Evolutionary conservation across 2,329 filamentous ascomycete genomes (phyloP).

Genomic region (Berkeleyomyces rouxiae): DNA sequence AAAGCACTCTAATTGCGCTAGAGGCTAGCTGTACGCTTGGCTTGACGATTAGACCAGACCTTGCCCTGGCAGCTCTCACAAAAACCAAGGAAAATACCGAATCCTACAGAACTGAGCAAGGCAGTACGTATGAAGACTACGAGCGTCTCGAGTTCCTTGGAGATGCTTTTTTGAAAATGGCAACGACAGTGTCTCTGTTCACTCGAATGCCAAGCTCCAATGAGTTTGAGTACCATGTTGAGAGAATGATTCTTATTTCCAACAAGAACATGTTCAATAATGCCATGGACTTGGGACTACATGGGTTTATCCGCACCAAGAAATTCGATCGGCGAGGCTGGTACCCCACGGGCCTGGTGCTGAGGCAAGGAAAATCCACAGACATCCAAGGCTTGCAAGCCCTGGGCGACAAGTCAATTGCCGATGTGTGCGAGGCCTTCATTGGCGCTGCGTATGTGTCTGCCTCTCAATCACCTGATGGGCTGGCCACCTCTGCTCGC

Average conservation of each 20-base stretch:
- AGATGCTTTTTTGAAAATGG: slow-evolving; percentile 90
- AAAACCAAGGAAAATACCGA: slow-evolving; percentile 80
- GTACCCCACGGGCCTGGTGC: slow-evolving; percentile 68
- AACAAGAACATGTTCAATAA: slow-evolving; percentile 77
- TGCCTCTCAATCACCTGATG: slow-evolving; percentile 26
- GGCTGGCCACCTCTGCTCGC: slow-evolving; percentile 16
- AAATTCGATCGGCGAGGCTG: slow-evolving; percentile 68
- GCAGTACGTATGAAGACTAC: slow-evolving; percentile 83
- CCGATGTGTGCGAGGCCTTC: slow-evolving; percentile 85
- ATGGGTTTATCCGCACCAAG: slow-evolving; percentile 68
- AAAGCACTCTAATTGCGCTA: slow-evolving; percentile 61
- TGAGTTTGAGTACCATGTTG: slow-evolving; percentile 78
- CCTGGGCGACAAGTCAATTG: slow-evolving; percentile 76
- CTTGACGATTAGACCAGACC: slow-evolving; percentile 44
- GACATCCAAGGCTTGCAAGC: slow-evolving; percentile 36
- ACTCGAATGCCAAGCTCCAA: slow-evolving; percentile 58
- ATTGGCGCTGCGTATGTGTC: slow-evolving; percentile 69
- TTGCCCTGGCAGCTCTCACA: slow-evolving; percentile 79
- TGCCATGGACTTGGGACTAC: slow-evolving; percentile 46
- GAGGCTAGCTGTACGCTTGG: slow-evolving; percentile 55
- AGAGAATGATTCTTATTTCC: slow-evolving; percentile 79
- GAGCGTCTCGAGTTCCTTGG: slow-evolving; percentile 88
- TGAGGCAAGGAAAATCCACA: slow-evolving; percentile 54
- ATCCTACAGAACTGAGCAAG: slow-evolving; percentile 48
- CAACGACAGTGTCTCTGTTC: slow-evolving; percentile 76